A percentile compares a stretch with the other conserved stretches of the same genome.
Conservation (phyloP, 2,329 filamentous ascomycete genomes). For the Trichoderma atrobrunneum region DNA sequence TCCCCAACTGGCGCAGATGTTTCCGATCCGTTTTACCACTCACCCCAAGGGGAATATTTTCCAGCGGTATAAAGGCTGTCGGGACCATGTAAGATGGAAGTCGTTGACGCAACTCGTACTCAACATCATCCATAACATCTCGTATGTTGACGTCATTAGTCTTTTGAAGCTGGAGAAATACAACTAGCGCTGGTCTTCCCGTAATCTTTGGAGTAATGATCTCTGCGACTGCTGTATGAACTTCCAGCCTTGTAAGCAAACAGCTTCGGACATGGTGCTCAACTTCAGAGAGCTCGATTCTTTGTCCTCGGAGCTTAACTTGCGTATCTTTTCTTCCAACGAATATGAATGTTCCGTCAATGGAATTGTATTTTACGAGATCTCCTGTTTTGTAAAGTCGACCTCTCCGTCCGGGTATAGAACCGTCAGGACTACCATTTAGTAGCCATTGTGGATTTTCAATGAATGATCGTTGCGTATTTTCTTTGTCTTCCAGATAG, state of each 20-base stretch:
- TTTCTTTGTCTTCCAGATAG: constrained; percentile 38
- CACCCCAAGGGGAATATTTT: not conserved
- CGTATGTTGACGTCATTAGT: not conserved
- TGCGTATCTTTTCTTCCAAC: constrained; percentile 55
- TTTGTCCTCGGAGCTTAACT: constrained; percentile 56
- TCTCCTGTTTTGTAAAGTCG: constrained; percentile 48
- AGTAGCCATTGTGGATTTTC: constrained; percentile 28
- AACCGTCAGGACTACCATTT: not conserved
- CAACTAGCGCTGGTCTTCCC: not conserved
- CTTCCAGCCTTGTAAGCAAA: not conserved
- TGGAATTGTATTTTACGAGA: constrained; percentile 39
- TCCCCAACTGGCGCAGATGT: not conserved
- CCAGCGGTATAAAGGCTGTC: not conserved
- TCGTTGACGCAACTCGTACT: not conserved
- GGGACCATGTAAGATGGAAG: constrained; percentile 10
- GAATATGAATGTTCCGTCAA: constrained; percentile 41
- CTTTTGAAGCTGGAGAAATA: not conserved
- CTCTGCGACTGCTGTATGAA: not conserved
- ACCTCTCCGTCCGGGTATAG: not conserved
- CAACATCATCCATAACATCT: not conserved
- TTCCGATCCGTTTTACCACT: constrained; percentile 12
- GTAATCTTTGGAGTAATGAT: not conserved
- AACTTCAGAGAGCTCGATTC: constrained; percentile 45
- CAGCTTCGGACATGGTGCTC: constrained; percentile 18
- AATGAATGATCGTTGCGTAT: constrained; percentile 30